Conservation (phyloP, 2,329 filamentous ascomycete genomes). For the Juglanconis sp. region DNA sequence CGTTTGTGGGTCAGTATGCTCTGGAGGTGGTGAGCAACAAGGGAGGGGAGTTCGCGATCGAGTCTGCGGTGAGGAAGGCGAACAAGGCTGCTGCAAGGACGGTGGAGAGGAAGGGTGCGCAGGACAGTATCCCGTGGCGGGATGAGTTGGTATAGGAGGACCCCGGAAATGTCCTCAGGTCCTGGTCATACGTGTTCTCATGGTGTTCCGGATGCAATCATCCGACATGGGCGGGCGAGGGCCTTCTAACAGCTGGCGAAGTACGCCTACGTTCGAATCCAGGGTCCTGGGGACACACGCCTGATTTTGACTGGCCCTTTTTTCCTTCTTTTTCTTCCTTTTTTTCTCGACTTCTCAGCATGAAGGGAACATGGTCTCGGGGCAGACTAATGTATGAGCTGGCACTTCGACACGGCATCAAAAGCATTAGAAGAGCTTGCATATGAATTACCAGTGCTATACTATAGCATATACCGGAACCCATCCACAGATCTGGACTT, state of each 20-base stretch:
- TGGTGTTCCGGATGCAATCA: no score
- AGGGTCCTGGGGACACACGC: neutral
- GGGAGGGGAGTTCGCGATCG: constrained; percentile 46
- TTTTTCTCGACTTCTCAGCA: neutral
- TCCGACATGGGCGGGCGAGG: no score
- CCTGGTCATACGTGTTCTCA: no score
- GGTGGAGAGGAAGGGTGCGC: constrained; percentile 63
- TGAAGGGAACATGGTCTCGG: neutral
- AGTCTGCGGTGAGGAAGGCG: constrained; percentile 57
- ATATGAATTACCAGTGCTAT: constrained; percentile 20
- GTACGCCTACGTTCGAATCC: no score
- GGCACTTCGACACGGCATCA: neutral
- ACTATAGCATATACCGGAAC: constrained; percentile 45
- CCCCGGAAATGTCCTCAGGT: no score
- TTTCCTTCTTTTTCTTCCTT: no score
- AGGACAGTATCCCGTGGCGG: constrained; percentile 64
- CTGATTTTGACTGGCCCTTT: neutral
- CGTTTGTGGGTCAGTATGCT: constrained; percentile 86
- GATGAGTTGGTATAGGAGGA: constrained; percentile 39
- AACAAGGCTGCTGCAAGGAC: constrained; percentile 62
- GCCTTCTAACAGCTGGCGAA: no score
- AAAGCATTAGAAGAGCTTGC: neutral
- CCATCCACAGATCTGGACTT: constrained; percentile 22
- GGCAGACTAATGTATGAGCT: neutral
- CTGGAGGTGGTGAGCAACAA: constrained; percentile 61